Evolutionary conservation across 768 basidiomycete species (phyloP), one percentile per base, ranked within the genome.

Genomic region (Suillus luteus): DNA sequence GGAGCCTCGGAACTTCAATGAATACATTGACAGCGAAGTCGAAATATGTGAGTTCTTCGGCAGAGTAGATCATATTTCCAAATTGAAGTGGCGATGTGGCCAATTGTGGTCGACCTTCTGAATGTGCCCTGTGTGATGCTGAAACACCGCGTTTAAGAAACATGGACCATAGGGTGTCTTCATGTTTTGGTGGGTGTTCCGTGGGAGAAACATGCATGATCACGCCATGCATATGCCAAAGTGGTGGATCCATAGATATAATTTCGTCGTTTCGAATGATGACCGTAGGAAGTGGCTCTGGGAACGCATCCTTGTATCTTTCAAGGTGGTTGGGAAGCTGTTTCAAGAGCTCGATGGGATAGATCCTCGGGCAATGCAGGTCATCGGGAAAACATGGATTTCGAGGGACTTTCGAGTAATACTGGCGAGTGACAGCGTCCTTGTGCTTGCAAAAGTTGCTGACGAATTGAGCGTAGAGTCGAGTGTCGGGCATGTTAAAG

Each of bases 11-110:
- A 1, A 58, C 0, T 57, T 74, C 68, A 19, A 69, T 10, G 33
- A 74, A 74, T 0, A 74, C 54, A 51, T 76, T 76, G 2, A 74
- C 66, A 19, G 74, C 71, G 17, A 71, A 71, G 12, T 60, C 55
- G 19, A 67, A 64, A 14, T 66, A 0, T 8, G 65, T 62, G 33
- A 67, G 55, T 6, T 70, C 62, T 54, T 70, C 64, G 12, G 9
- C 5, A 14, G 37, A 17, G 31, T 73, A 72, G 1, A 43, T 1
- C 10, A 63, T 38, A 10, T 54, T 54, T 7, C 52, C 52, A 19
- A 54, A 35, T 40, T 17, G 37, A 9, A 40, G 15, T 1, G 37
- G 22, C 17, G 22, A 49, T 6, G 35, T 58, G 5, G 7, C 15
- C 17, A 59, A 15, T 7, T 27, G 17, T 4, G 4, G 9, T 31